Evolutionary conservation across 139 green algal genomes (phyloP), one percentile per base, ranked within the genome.

Genomic region (Chlamydomonas schloesseri): DNA sequence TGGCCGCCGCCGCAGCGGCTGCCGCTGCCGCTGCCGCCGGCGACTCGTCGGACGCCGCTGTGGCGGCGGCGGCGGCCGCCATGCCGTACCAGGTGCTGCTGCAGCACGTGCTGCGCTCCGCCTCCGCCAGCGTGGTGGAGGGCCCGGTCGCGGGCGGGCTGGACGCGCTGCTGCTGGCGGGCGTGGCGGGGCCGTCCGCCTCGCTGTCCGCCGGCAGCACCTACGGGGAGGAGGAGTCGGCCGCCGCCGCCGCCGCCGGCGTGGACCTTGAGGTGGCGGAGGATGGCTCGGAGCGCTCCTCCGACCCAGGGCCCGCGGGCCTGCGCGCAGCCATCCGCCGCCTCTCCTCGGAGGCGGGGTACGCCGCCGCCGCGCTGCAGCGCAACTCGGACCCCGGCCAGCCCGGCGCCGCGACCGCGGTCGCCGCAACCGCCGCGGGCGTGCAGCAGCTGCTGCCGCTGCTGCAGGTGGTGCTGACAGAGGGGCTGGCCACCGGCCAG

Each of bases 331-430:
- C 79, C 31, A 73, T 85, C 14, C 65, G 37, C n/a, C 79, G 79
- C 46, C 50, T 85, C 1, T 85, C 79, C 3, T 58, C 3, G 8
- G 67, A 77, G 79, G 46, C 57, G 3, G 37, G 46, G 0, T 31
- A 33, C 64, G 70, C 36, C 37, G 37, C 64, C n/a, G 60, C 76
- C 18, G 62, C 37, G 15, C 26, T 34, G 21, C 42, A 50, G 42
- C 79, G 79, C 64, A 76, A 85, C 50, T 85, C 79, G 31, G 79
- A 85, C 67, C 79, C 79, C 11, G 79, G 79, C 11, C 65, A 85
- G 47, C 79, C 79, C 11, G 79, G 79, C 11, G 47, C 68, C 29
- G 9, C 8, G 14, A 29, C 36, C 37, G 33, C 62, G 11, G n/a
- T 67, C 33, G 31, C 33, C 33, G 47, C 29, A 33, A 50, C 18